Percentiles rank a stretch among this genome's conserved stretches.
phyloP scores from a whole-genome alignment of 768 basidiomycete species.

The Psilocybe azurescens region DNA sequence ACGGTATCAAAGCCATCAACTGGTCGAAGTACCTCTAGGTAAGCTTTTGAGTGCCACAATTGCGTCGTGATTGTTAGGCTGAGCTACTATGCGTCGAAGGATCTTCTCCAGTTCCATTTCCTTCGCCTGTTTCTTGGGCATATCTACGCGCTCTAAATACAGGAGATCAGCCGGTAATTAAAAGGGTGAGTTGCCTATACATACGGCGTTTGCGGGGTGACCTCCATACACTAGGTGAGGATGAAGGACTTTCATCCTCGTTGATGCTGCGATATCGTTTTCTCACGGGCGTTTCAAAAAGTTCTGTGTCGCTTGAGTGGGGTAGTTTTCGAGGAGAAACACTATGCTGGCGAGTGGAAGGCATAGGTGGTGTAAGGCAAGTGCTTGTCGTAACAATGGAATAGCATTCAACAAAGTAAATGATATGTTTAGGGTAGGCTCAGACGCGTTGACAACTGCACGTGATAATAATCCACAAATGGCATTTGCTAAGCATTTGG shows the following conservation, averaged over 20 bases:
- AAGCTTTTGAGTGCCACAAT: conserved; percentile 30
- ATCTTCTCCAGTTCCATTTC: conserved; percentile 28
- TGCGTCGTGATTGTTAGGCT: conserved; percentile 19
- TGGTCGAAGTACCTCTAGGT: conserved; percentile 26
- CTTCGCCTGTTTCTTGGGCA: conserved; percentile 17
- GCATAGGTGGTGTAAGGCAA: conserved; percentile 22
- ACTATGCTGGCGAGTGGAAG: conserved; percentile 21
- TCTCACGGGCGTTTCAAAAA: conserved; percentile 28
- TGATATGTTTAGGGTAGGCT: conserved; percentile 30
- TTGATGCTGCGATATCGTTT: conserved; percentile 30
- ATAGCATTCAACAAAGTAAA: conserved; percentile 17
- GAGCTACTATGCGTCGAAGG: conserved; percentile 23
- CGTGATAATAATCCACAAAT: conserved; percentile 3
- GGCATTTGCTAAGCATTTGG: background rate
- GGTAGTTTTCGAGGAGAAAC: conserved; percentile 27
- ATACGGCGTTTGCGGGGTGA: conserved; percentile 34
- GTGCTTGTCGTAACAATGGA: conserved; percentile 10
- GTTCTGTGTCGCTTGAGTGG: conserved; percentile 37
- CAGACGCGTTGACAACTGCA: conserved; percentile 27
- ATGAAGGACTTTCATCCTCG: conserved; percentile 24
- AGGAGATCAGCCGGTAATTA: background rate
- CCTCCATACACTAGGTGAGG: conserved; percentile 15
- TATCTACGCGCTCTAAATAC: conserved; percentile 20
- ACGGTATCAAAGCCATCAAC: background rate
- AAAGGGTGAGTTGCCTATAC: background rate